Conservation (phyloP, 768 basidiomycete species). For the Lactarius akahatsu region DNA sequence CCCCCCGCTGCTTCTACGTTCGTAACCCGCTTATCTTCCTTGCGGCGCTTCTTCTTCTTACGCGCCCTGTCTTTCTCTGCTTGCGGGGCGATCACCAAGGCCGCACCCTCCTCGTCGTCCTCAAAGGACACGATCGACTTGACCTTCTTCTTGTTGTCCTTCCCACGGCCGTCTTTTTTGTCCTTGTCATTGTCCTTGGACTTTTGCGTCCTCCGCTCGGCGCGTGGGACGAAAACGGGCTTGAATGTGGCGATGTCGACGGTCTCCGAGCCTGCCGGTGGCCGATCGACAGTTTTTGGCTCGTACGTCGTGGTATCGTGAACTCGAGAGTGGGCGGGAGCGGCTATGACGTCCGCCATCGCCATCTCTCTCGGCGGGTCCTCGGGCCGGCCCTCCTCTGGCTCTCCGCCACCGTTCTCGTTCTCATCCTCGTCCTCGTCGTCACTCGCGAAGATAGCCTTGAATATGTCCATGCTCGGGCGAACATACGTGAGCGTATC, state of each 20-base stretch:
- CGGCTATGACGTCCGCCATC: background rate
- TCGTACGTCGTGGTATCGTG: constrained; percentile 24
- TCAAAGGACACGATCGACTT: constrained; percentile 72
- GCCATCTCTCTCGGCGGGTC: background rate
- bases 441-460: constrained; percentile 96
- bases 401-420: constrained; percentile 32
- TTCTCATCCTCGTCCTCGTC: constrained; percentile 79
- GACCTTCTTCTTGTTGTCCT: constrained; percentile 54
- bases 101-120: constrained; percentile 62
- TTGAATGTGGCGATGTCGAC: constrained; percentile 76
- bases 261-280: constrained; percentile 22
- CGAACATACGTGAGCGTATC: constrained; percentile 87
- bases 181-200: constrained; percentile 32
- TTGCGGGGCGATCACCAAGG: constrained; percentile 30
- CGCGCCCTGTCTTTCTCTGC: constrained; percentile 34
- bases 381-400: constrained; percentile 29
- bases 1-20: constrained; percentile 44
- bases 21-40: constrained; percentile 30
- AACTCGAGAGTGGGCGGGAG: constrained; percentile 22
- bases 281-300: constrained; percentile 14
- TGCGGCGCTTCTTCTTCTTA: constrained; percentile 48
- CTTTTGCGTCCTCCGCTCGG: constrained; percentile 40
- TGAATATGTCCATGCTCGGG: constrained; percentile 91
- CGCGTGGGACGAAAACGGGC: constrained; percentile 81
- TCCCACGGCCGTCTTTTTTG: constrained; percentile 32